Percentiles rank a stretch among this genome's conserved stretches.
These are phyloP conservation scores for Pyropia yezoensis DNA, from an alignment of 23 red algal species.

Conservation along the genomic window DNA sequence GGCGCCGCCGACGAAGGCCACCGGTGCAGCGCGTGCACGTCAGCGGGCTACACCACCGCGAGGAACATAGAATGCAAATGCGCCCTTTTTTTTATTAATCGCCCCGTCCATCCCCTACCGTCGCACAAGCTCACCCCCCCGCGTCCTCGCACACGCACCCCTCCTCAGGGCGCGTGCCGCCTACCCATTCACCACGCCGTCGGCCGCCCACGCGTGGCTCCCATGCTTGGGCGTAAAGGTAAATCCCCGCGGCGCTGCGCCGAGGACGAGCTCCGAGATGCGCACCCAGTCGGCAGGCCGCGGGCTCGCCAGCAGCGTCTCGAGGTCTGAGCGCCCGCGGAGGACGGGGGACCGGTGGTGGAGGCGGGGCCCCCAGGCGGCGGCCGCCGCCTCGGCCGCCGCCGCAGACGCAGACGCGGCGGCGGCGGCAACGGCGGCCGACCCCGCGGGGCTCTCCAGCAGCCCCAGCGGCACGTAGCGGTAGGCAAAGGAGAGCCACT, in stretches of 20 bases:
- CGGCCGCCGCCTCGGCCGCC: background rate
- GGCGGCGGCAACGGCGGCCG: conserved; percentile 4
- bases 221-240: conserved; percentile 69
- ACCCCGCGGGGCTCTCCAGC: conserved; percentile 10
- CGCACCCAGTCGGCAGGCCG: conserved; percentile 61
- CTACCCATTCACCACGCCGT: background rate
- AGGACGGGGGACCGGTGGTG: conserved; percentile 52
- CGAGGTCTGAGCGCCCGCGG: conserved; percentile 53
- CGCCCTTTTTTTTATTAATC: no score
- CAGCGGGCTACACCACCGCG: no score
- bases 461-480: conserved; percentile 56
- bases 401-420: background rate
- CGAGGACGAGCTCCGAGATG: conserved; percentile 66
- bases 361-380: background rate
- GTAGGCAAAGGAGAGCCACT: conserved; percentile 79
- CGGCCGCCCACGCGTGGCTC: conserved; percentile 56
- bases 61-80: no score
- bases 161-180: no score
- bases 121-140: no score
- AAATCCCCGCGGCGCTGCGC: conserved; percentile 44
- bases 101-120: no score
- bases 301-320: conserved; percentile 51
- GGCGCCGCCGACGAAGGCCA: no score
- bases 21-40: no score
- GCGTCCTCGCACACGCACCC: no score